A percentile compares a stretch with the other conserved stretches of the same genome.
Conservation (phyloP, 2,329 filamentous ascomycete species). For the Teratosphaeria epicoccoides region DNA sequence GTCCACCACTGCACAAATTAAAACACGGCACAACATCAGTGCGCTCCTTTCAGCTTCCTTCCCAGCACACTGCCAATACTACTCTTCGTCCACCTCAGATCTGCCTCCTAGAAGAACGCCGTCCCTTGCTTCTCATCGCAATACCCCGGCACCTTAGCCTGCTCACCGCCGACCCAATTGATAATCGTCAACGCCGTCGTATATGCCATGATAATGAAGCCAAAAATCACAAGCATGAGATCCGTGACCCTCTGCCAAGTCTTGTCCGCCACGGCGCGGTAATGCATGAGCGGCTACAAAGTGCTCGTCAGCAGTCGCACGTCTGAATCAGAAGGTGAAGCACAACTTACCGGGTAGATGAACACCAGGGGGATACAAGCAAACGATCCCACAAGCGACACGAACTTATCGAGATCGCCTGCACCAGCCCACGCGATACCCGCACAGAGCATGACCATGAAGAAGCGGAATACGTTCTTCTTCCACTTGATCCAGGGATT, state of each 20-base stretch:
- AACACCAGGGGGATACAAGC: slow-evolving; percentile 95
- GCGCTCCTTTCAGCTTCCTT: neutral
- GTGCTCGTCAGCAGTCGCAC: neutral
- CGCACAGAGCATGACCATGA: slow-evolving; percentile 78
- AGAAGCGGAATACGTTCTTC: slow-evolving; percentile 95
- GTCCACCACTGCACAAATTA: neutral
- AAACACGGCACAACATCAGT: neutral
- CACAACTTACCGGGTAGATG: slow-evolving; percentile 77
- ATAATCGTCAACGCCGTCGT: slow-evolving; percentile 77
- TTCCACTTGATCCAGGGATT: slow-evolving; percentile 99
- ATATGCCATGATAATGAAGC: slow-evolving; percentile 79
- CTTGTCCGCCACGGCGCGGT: slow-evolving; percentile 64
- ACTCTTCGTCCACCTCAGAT: neutral
- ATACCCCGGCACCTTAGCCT: slow-evolving; percentile 47
- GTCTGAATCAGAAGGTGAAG: neutral
- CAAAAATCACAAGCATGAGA: slow-evolving; percentile 67
- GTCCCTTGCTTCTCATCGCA: slow-evolving; percentile 39
- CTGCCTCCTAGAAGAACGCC: neutral
- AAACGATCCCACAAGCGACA: slow-evolving; percentile 91
- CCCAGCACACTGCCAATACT: neutral
- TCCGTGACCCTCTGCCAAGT: slow-evolving; percentile 60
- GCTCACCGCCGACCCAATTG: slow-evolving; percentile 63
- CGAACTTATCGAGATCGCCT: slow-evolving; percentile 92
- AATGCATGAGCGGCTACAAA: slow-evolving; percentile 72
- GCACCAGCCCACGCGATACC: slow-evolving; percentile 85